A percentile compares a stretch with the other conserved stretches of the same genome.
These are phyloP conservation scores for Nicotiana noctiflora DNA, from an alignment of 257 asterid genomes.

Conservation along the genomic window DNA sequence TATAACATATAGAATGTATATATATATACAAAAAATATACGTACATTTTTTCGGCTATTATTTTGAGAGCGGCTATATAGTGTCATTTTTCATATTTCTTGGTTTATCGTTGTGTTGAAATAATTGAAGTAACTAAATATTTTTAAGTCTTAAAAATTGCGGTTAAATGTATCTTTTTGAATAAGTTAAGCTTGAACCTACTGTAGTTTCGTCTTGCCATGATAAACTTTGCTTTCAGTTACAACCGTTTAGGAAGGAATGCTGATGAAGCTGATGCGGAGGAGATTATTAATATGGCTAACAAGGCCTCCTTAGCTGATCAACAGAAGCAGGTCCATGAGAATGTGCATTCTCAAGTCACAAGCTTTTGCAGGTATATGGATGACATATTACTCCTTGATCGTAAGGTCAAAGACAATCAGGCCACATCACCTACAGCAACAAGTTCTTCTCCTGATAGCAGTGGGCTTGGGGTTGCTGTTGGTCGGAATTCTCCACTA, in stretches of 20 bases:
- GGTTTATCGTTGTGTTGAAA: not conserved
- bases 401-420: conserved; percentile 17
- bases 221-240: conserved; percentile 42
- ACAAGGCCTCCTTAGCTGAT: conserved; percentile 54
- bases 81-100: not conserved
- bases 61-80: no score
- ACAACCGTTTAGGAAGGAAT: conserved; percentile 68
- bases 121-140: not conserved
- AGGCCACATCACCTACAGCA: conserved; percentile 27
- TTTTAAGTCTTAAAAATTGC: not conserved
- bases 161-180: not conserved
- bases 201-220: conserved; percentile 12
- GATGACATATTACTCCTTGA: conserved; percentile 64
- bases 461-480: conserved; percentile 74
- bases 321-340: conserved; percentile 89
- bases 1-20: no score
- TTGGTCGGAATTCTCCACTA: conserved; percentile 41
- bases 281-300: conserved; percentile 74
- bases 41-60: no score
- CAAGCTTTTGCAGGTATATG: conserved; percentile 49
- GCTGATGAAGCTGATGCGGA: conserved; percentile 81
- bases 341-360: conserved; percentile 66
- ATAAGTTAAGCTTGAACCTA: not conserved
- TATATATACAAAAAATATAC: no score
- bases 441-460: conserved; percentile 32